phyloP scores from a whole-genome alignment of 805 yeast species.

The Wickerhamomyces bisporus region DNA sequence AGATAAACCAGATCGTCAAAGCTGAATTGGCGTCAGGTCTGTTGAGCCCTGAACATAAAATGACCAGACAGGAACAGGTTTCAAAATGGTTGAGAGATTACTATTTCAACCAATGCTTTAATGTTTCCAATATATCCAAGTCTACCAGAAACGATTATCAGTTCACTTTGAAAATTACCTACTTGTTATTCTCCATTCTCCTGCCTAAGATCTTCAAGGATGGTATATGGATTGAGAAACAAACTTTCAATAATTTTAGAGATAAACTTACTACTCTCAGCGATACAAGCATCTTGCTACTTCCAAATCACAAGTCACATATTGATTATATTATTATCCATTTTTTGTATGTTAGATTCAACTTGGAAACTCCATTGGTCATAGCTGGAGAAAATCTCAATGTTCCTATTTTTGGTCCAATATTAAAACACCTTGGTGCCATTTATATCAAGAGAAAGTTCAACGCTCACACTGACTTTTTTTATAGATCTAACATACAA shows the following conservation, averaged over 20 bases:
- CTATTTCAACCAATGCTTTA: slow-evolving; percentile 8
- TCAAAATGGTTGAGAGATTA: slow-evolving; percentile 12
- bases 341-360: slow-evolving; percentile 11
- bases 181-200: slow-evolving; percentile 10
- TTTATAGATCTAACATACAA: slow-evolving; percentile 12
- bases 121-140: slow-evolving; percentile 10
- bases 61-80: slow-evolving; percentile 8
- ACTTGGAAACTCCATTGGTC: slow-evolving; percentile 18
- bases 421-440: slow-evolving; percentile 16
- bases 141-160: slow-evolving; percentile 11
- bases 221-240: slow-evolving; percentile 19
- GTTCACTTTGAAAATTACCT: slow-evolving; percentile 11
- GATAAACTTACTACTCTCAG: neutral
- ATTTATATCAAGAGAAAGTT: slow-evolving; percentile 19
- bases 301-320: slow-evolving; percentile 21
- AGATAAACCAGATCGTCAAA: slow-evolving; percentile 7
- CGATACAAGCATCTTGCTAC: slow-evolving; percentile 6
- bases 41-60: slow-evolving; percentile 1
- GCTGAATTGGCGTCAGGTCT: slow-evolving; percentile 12
- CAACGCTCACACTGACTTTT: slow-evolving; percentile 11
- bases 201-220: slow-evolving; percentile 18
- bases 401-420: slow-evolving; percentile 19
- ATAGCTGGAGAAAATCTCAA: slow-evolving; percentile 22
- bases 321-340: slow-evolving; percentile 22
- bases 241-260: slow-evolving; percentile 9